Percentiles rank a stretch among this genome's conserved stretches.
These are phyloP conservation scores for Gossypium turneri DNA, from an alignment of 345 rosid species.

Conservation along the genomic window DNA sequence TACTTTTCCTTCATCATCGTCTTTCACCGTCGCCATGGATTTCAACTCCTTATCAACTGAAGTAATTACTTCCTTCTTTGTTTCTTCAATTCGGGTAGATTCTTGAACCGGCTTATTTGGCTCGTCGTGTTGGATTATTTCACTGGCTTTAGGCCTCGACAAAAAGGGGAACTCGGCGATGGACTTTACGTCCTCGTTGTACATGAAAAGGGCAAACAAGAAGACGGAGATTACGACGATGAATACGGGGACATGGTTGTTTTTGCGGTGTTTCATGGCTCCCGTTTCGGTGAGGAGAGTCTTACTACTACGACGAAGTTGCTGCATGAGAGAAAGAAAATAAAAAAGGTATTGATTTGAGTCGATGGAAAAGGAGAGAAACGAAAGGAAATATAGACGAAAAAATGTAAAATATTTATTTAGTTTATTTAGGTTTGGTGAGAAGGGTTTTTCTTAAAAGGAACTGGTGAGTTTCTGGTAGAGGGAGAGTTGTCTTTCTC, in stretches of 20 bases:
- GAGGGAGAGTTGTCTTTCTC: constrained; percentile 50
- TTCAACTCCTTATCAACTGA: constrained; percentile 23
- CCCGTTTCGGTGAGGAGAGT: constrained; percentile 32
- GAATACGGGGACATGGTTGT: constrained; percentile 61
- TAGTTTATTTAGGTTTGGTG: constrained; percentile 45
- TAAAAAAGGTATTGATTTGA: background rate
- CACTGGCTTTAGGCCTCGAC: constrained; percentile 39
- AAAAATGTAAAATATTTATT: background rate
- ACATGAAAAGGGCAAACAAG: constrained; percentile 62
- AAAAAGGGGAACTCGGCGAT: constrained; percentile 70
- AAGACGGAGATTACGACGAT: constrained; percentile 49
- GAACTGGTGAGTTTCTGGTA: constrained; percentile 41
- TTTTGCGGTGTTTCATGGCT: constrained; percentile 66
- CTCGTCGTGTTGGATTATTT: constrained; percentile 28
- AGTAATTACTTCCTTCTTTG: constrained; percentile 28
- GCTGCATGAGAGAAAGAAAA: constrained; percentile 37
- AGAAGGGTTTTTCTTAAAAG: constrained; percentile 48
- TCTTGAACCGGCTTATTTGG: constrained; percentile 36
- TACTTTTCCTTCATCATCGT: constrained; percentile 29
- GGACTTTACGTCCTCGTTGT: constrained; percentile 66
- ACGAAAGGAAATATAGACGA: constrained; percentile 26
- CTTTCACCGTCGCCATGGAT: constrained; percentile 17
- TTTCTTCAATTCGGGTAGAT: constrained; percentile 20
- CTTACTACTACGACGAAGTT: constrained; percentile 33
- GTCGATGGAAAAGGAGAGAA: constrained; percentile 4